Conservation (phyloP, 208 protist species). For the Leishmania martiniquensis region DNA sequence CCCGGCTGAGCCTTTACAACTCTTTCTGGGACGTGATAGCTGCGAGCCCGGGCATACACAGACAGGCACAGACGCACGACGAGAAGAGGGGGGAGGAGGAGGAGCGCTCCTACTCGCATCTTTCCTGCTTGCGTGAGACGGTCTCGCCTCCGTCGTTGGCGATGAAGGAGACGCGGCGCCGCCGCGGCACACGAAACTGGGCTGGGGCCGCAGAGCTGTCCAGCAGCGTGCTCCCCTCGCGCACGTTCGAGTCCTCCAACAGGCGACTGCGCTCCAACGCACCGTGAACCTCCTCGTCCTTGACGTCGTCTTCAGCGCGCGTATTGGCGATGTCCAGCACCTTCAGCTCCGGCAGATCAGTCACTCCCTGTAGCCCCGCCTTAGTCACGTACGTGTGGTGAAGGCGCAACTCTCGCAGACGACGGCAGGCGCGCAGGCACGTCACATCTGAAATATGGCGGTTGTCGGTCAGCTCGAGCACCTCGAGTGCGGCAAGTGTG, state of each 20-base stretch:
- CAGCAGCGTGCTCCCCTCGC: slow-evolving; percentile 38
- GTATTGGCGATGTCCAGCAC: slow-evolving; percentile 50
- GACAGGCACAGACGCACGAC: not conserved
- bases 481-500: slow-evolving; percentile 37
- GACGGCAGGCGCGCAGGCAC: slow-evolving; percentile 34
- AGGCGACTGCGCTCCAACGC: slow-evolving; percentile 13
- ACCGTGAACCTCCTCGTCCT: slow-evolving; percentile 12
- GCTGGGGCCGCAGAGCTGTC: slow-evolving; percentile 35
- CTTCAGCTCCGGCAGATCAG: slow-evolving; percentile 40
- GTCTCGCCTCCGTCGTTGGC: slow-evolving; percentile 18
- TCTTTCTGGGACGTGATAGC: not conserved
- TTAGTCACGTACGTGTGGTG: slow-evolving; percentile 47
- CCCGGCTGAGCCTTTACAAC: not conserved
- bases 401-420: slow-evolving; percentile 46
- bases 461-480: slow-evolving; percentile 55
- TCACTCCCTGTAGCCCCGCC: slow-evolving; percentile 39
- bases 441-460: slow-evolving; percentile 49
- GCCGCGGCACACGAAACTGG: slow-evolving; percentile 48
- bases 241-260: slow-evolving; percentile 28
- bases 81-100: not conserved
- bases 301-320: slow-evolving; percentile 43
- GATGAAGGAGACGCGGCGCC: slow-evolving; percentile 48
- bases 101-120: not conserved
- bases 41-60: not conserved
- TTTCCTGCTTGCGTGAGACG: not conserved